Evolutionary conservation across 2,329 filamentous ascomycete genomes (phyloP).

Genomic region (Aureobasidium uvarum): DNA sequence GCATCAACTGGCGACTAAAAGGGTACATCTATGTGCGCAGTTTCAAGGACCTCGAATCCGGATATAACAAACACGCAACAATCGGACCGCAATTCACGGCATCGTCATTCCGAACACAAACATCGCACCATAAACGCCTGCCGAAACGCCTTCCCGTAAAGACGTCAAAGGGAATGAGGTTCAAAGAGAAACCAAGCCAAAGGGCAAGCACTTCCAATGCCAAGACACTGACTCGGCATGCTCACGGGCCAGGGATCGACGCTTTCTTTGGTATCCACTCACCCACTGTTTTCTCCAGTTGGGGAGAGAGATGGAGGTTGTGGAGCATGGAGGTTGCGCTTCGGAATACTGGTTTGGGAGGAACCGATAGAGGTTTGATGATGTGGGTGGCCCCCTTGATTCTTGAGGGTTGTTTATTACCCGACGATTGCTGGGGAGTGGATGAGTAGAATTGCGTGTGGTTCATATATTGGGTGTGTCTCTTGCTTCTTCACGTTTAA

Average conservation of each 20-base stretch:
- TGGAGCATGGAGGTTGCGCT: constrained; percentile 6
- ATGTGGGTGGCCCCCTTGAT: neutral
- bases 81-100: neutral
- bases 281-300: constrained; percentile 4
- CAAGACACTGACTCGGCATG: constrained; percentile 8
- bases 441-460: neutral
- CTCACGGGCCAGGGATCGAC: constrained; percentile 1
- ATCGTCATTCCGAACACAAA: neutral
- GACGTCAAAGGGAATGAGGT: neutral
- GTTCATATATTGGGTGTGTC: neutral
- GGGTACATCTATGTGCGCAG: neutral
- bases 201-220: neutral
- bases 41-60: neutral
- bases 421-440: neutral
- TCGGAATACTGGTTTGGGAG: constrained; percentile 20
- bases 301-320: constrained; percentile 11
- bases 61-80: neutral
- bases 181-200: neutral
- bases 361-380: neutral
- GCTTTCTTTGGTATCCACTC: neutral
- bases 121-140: neutral
- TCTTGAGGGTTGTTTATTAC: neutral
- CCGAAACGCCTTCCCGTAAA: neutral
- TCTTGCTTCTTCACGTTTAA: neutral
- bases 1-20: neutral